Evolutionary conservation across 371 early-diverging fungal species (phyloP), one percentile per base, ranked within the genome.

Genomic region (Mortierella sp.): DNA sequence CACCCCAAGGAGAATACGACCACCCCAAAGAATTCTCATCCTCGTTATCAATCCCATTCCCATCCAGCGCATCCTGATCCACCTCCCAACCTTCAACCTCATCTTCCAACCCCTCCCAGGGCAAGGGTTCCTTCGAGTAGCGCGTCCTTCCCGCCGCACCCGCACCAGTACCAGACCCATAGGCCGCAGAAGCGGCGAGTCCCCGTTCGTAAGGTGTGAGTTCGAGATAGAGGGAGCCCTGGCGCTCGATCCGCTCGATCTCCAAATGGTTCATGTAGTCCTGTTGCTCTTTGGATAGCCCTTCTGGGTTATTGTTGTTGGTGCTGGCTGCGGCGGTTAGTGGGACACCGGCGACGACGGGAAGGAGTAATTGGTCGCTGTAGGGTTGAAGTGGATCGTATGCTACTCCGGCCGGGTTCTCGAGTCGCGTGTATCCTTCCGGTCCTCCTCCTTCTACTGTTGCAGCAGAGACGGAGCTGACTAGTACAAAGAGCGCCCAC

Each of bases 301-400:
- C 32, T 12, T 32, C 2, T 6, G 65, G 21, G 41, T 21, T 24
- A 7, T 41, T 49, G 68, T 32, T 14, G 43, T n/a, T 35, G n/a
- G 7, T 21, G 35, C 18, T 6, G 35, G 29, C 4, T 0, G n/a
- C 49, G 35, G 54, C n/a, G 3, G 73, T 70, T 11, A 78, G 79
- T 1, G 82, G 80, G 14, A 63, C 87, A 44, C 86, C 86, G 11
- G 86, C 82, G 24, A 72, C 80, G 24, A 79, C 44, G 51, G 82
- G 82, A 41, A 79, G 27, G 41, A 10, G 41, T 5, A 82, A 27
- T 55, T 86, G 87, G 0, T 79, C 75, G 1, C 55, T 1, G 18
- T 48, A 21, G 32, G 77, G 58, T 11, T 71, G 44, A 24, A 82
- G 41, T 8, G 87, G 82, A n/a, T 82, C 75, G 10, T 72, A 75